These are phyloP conservation scores for Neurospora tetraspora DNA, from an alignment of 495 filamentous ascomycete genomes.

Conservation along the genomic window DNA sequence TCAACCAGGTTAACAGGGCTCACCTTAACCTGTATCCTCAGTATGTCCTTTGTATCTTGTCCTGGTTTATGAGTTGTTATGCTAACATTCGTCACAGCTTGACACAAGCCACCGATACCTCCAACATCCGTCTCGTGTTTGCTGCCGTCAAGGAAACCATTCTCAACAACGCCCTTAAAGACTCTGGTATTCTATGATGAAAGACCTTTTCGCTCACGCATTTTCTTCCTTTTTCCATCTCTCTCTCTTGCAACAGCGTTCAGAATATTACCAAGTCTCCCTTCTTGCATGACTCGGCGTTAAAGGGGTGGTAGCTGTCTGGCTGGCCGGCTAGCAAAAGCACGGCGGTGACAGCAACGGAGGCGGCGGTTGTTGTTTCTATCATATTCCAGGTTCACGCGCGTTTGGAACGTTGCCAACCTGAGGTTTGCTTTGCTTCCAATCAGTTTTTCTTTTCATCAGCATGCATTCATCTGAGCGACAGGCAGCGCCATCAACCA, in stretches of 20 bases:
- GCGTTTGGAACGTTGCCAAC: neutral
- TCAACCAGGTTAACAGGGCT: constrained; percentile 95
- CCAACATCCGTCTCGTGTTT: constrained; percentile 95
- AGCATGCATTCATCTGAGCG: neutral
- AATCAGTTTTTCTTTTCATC: neutral
- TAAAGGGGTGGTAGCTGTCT: neutral
- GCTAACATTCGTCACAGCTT: constrained; percentile 50
- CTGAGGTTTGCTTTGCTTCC: neutral
- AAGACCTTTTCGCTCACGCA: neutral
- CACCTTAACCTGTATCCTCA: constrained; percentile 96
- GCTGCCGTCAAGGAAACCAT: constrained; percentile 98
- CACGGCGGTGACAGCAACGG: neutral
- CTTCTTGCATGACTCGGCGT: neutral
- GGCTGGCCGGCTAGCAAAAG: neutral
- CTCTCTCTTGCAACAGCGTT: neutral
- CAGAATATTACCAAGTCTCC: neutral
- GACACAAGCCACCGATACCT: constrained; percentile 97
- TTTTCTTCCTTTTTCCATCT: neutral
- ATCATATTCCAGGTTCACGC: neutral
- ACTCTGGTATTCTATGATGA: constrained; percentile 85
- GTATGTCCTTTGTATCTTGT: constrained; percentile 45
- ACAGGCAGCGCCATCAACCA: neutral
- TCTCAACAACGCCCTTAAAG: constrained; percentile 93
- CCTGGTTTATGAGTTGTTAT: neutral
- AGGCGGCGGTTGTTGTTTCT: neutral